Conservation (phyloP, 1,139 yeast species). For the Suhomyces panamericanus region DNA sequence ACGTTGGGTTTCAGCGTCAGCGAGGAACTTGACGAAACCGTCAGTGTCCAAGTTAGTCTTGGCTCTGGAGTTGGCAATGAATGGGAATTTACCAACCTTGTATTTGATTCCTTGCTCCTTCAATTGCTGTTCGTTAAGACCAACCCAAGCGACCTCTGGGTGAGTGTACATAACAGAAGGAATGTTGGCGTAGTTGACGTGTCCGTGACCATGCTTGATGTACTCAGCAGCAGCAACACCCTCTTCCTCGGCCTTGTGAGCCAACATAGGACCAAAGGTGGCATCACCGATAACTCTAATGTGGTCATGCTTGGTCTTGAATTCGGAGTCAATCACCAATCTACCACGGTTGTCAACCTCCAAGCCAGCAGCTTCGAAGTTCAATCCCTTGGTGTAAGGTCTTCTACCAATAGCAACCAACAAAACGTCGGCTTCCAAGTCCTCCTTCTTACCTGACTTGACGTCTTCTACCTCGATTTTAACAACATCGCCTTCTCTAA, state of each 20-base stretch:
- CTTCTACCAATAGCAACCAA: constrained; percentile 99
- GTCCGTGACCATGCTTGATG: constrained; percentile 93
- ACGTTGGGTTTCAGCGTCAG: constrained; percentile 97
- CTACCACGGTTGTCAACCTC: constrained; percentile 92
- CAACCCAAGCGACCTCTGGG: constrained; percentile 99
- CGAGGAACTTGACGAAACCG: constrained; percentile 93
- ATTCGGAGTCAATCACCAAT: constrained; percentile 90
- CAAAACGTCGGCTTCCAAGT: constrained; percentile 85
- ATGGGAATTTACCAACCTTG: constrained; percentile 97
- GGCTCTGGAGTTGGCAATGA: constrained; percentile 98
- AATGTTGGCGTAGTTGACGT: constrained; percentile 95
- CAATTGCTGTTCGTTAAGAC: constrained; percentile 92
- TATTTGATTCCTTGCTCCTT: constrained; percentile 91
- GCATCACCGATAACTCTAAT: constrained; percentile 98
- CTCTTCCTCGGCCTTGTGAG: constrained; percentile 99
- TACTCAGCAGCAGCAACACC: constrained; percentile 98
- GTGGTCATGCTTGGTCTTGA: constrained; percentile 87
- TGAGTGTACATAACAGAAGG: constrained; percentile 99
- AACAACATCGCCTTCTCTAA: constrained; percentile 84
- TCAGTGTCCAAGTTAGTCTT: constrained; percentile 97
- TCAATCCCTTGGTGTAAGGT: constrained; percentile 89
- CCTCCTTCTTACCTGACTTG: constrained; percentile 79
- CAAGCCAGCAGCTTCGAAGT: constrained; percentile 83
- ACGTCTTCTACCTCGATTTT: constrained; percentile 86
- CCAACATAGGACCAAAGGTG: constrained; percentile 98